Conservation (phyloP, 768 basidiomycete genomes). For the Suillus clintonianus region DNA sequence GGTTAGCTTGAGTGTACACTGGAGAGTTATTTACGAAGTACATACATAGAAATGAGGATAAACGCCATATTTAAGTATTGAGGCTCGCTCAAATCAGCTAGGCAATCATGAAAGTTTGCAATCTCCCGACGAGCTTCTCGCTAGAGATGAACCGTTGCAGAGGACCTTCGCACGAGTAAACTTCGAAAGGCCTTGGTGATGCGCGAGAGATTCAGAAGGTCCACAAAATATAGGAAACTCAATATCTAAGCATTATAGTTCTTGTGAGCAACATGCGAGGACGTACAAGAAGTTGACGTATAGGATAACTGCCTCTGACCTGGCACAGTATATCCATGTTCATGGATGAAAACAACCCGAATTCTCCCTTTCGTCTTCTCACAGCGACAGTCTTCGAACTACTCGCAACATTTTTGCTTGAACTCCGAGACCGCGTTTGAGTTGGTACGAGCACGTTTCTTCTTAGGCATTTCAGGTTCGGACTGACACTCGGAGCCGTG, state of each 20-base stretch:
- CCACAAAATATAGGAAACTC: constrained; percentile 38
- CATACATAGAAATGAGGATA: constrained; percentile 18
- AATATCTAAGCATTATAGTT: constrained; percentile 34
- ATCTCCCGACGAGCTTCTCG: constrained; percentile 33
- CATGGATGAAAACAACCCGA: constrained; percentile 31
- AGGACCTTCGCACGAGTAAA: constrained; percentile 33
- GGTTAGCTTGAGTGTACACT: neutral
- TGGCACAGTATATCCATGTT: constrained; percentile 23
- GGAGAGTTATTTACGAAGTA: constrained; percentile 6
- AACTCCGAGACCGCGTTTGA: neutral
- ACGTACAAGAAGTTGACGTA: neutral
- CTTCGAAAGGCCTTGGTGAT: constrained; percentile 38
- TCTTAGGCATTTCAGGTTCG: neutral
- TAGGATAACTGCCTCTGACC: constrained; percentile 6
- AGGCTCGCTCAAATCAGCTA: constrained; percentile 16
- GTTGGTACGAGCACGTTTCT: neutral
- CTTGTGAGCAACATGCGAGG: neutral
- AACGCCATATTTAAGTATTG: constrained; percentile 15
- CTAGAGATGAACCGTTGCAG: constrained; percentile 31
- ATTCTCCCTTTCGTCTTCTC: neutral
- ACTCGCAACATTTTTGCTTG: neutral
- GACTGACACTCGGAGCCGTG: neutral
- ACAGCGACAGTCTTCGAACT: neutral
- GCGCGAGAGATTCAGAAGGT: constrained; percentile 42
- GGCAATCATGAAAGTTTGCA: constrained; percentile 17